Evolutionary conservation across 2,329 filamentous ascomycete species (phyloP).

Genomic region (Mycosphaerella arachidis): DNA sequence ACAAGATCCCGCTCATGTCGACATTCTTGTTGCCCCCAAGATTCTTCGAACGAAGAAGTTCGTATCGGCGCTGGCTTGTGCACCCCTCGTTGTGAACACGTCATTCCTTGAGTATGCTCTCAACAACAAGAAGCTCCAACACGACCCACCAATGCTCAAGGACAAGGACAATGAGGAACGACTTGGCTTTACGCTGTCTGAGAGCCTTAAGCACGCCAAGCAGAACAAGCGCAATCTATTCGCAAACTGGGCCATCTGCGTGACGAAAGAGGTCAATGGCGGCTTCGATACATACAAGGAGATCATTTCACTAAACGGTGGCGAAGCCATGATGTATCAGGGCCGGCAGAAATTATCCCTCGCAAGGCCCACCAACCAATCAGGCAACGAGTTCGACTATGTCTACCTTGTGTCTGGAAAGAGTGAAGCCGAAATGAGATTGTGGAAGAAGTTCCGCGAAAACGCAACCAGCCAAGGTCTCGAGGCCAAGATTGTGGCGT

Average conservation of each 20-base stretch:
- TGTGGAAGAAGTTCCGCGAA: slow-evolving; percentile 76
- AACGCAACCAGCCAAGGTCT: slow-evolving; percentile 76
- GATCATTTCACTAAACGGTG: slow-evolving; percentile 86
- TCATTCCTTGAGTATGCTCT: slow-evolving; percentile 76
- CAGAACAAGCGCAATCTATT: slow-evolving; percentile 74
- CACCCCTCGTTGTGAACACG: slow-evolving; percentile 70
- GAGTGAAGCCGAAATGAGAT: slow-evolving; percentile 60
- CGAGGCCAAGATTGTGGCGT: slow-evolving; percentile 71
- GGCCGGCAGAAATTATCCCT: slow-evolving; percentile 59
- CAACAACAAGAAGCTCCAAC: slow-evolving; percentile 56
- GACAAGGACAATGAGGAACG: slow-evolving; percentile 70
- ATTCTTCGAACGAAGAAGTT: slow-evolving; percentile 93
- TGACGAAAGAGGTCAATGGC: slow-evolving; percentile 72
- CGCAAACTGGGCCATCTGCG: slow-evolving; percentile 73
- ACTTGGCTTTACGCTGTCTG: slow-evolving; percentile 64
- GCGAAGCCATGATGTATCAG: slow-evolving; percentile 71
- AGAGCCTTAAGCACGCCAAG: slow-evolving; percentile 66
- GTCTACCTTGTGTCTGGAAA: slow-evolving; percentile 77
- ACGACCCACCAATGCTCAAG: slow-evolving; percentile 60
- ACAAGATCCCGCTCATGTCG: slow-evolving; percentile 68
- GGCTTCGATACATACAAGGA: slow-evolving; percentile 78
- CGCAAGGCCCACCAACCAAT: slow-evolving; percentile 43
- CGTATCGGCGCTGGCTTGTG: slow-evolving; percentile 76
- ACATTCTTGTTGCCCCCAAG: slow-evolving; percentile 80
- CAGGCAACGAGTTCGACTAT: slow-evolving; percentile 52